Evolutionary conservation across 257 asterid species (phyloP).

Genomic region (Rehmannia glutinosa): DNA sequence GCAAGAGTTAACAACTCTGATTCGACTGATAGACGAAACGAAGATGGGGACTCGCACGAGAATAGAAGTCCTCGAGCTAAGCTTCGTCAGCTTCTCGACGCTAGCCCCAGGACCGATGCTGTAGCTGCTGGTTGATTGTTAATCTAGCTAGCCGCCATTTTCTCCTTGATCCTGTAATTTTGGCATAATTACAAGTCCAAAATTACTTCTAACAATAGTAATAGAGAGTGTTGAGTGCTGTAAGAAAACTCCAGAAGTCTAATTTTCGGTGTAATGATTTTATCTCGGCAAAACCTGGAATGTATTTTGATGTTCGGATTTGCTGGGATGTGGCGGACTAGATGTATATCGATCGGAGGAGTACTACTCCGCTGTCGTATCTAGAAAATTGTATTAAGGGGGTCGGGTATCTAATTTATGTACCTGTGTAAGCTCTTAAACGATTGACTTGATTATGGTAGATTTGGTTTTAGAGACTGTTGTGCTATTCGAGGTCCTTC

Average conservation of each 20-base stretch:
- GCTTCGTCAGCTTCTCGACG: constrained; percentile 81
- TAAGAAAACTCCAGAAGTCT: no score
- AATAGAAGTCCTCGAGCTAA: constrained; percentile 50
- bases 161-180: constrained; percentile 36
- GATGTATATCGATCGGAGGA: no score
- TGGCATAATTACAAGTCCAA: constrained; percentile 73
- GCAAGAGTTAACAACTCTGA: constrained; percentile 75
- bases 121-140: constrained; percentile 80
- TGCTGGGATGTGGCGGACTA: constrained; percentile 35
- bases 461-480: no score
- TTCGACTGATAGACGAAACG: constrained; percentile 29
- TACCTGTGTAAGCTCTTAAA: no score
- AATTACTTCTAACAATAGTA: constrained; percentile 60
- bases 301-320: constrained; percentile 53
- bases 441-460: no score
- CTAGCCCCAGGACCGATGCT: constrained; percentile 67
- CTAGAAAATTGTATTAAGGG: constrained; percentile 20
- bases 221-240: constrained; percentile 29
- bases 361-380: no score
- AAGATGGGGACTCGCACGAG: constrained; percentile 46
- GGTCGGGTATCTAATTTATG: no score
- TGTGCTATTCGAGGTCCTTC: no score
- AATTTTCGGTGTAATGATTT: constrained; percentile 24
- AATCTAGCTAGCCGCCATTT: not conserved
- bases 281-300: constrained; percentile 50